phyloP scores from a whole-genome alignment of 2,329 filamentous ascomycete species.

The Pestalotiopsis sp. region DNA sequence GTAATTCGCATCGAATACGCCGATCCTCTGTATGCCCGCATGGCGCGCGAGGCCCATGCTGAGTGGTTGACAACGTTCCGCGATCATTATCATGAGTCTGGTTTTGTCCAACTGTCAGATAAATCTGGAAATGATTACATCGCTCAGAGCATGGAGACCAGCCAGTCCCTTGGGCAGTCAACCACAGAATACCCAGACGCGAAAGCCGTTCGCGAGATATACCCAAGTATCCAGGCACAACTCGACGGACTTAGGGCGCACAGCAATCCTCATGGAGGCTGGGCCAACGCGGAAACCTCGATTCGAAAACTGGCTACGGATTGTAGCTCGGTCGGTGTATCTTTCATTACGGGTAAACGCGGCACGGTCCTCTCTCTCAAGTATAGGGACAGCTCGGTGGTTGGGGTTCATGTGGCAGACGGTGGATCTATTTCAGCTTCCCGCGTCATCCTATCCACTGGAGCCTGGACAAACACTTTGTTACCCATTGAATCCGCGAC shows the following conservation, averaged over 20 bases:
- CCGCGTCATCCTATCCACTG: neutral
- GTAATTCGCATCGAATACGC: constrained; percentile 5
- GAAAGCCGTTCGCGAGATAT: neutral
- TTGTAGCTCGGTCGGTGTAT: neutral
- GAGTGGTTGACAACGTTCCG: neutral
- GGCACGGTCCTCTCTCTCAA: neutral
- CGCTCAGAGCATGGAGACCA: neutral
- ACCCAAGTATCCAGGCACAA: neutral
- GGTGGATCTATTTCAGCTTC: neutral
- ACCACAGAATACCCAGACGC: neutral
- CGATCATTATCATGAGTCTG: neutral
- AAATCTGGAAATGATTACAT: neutral
- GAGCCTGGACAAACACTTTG: neutral
- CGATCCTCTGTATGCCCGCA: neutral
- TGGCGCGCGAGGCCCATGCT: neutral
- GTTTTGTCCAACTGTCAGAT: neutral
- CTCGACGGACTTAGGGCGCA: neutral
- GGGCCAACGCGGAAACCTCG: neutral
- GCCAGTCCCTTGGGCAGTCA: neutral
- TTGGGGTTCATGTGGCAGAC: neutral
- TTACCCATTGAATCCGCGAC: neutral
- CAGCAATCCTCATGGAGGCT: neutral
- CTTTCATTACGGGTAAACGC: neutral
- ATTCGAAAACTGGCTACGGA: neutral
- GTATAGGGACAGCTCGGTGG: neutral